These are phyloP conservation scores for Xylaria sp. DNA, from an alignment of 2,329 filamentous ascomycete genomes.

Conservation along the genomic window DNA sequence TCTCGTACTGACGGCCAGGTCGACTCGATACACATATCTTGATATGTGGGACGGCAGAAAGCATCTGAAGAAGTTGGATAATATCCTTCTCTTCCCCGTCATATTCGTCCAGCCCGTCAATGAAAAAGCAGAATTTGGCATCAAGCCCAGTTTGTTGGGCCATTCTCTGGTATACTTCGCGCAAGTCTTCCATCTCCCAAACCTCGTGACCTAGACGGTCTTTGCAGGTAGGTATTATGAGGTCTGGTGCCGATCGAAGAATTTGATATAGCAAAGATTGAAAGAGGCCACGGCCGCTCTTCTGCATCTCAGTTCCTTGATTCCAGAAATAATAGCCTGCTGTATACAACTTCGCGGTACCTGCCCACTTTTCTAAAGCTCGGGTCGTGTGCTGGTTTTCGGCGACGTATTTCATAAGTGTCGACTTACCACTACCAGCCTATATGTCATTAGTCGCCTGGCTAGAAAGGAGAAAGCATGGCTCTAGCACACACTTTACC, in stretches of 20 bases:
- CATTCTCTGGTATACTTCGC: background rate
- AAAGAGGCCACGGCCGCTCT: background rate
- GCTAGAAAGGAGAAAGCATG: background rate
- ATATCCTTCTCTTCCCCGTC: background rate
- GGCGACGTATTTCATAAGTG: background rate
- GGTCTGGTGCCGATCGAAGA: background rate
- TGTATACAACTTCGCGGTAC: background rate
- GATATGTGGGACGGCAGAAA: background rate
- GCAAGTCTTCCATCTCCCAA: background rate
- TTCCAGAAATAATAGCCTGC: constrained; percentile 10
- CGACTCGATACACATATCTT: constrained; percentile 10
- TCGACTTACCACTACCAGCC: constrained; percentile 10
- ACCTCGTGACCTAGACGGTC: background rate
- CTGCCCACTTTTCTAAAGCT: background rate
- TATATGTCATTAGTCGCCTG: background rate
- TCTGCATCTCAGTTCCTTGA: constrained; percentile 6
- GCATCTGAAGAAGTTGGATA: background rate
- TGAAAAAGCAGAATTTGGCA: background rate
- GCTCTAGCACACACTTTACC: background rate
- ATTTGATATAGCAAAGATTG: constrained; percentile 8
- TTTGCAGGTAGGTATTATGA: background rate
- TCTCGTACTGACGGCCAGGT: constrained; percentile 4
- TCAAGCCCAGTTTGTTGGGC: background rate
- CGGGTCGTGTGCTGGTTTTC: background rate
- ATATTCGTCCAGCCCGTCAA: background rate